Base-by-base conservation (phyloP, 257 asterid species). In the Nicotiana otophora region DNA sequence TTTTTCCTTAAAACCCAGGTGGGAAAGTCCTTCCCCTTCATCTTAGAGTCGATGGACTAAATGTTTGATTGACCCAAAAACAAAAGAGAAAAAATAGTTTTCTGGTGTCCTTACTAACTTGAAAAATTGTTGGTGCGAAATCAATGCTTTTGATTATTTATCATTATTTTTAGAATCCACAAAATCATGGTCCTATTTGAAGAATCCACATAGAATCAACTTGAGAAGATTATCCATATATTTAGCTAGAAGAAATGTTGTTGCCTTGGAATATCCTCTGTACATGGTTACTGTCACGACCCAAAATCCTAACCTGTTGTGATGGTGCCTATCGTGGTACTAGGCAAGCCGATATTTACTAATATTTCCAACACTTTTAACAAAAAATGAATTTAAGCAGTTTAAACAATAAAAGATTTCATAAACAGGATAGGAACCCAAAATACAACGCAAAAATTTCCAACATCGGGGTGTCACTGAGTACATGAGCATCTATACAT, bases 161-260 rank as follows among this genome's bases (percentile, higher is more conserved):
- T 17, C 76, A 67, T 10, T 15, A 33, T 51, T 67, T 67, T 1
- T 34, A 67, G 53, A 67, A 67, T 17, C 28, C 28, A 30, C 53
- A 7, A 67, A 34, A 34, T 17, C 76, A 67, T 15, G 28, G 76
- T 33, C 26, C 15, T 17, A 34, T 16, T 33, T 67, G 53, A 33
- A 67, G 75, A 67, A 67, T 10, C 11, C 54, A 74, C 26, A 34
- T 36, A 20, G 55, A 62, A 74, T 17, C 16, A 87, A 10, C 78
- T 54, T 82, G 81, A 69, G 79, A 53, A 82, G 80, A 31, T 28
- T 31, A 4, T 62, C 30, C 67, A 82, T 51, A 0, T 72, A 42
- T 72, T 72, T 72, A 72, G 79, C 61, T 72, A 46, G 77, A 69
- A 19, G 57, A 69, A 36, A 69, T 19, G 57, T 10, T 72, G 62